phyloP scores from a whole-genome alignment of 768 basidiomycete genomes.

The Phaffia australis region DNA sequence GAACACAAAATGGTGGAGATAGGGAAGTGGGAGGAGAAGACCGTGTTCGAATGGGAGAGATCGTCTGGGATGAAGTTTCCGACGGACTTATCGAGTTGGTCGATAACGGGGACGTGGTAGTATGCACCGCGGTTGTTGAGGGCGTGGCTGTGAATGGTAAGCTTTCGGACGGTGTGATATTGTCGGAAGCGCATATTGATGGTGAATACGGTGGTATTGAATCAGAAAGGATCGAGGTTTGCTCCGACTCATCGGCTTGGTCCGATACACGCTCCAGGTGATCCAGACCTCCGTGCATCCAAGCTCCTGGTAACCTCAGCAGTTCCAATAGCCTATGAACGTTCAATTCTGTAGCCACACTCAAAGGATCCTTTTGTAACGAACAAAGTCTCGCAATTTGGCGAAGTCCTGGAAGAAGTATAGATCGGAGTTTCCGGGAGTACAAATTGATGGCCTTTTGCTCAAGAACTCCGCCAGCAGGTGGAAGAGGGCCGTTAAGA shows the following conservation, averaged over 20 bases:
- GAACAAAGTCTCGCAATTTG: conserved; percentile 10
- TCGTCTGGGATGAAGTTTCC: no score
- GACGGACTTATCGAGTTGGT: background rate
- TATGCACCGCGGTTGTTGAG: background rate
- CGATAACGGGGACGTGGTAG: conserved; percentile 5
- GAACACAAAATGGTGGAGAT: background rate
- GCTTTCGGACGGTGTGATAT: background rate
- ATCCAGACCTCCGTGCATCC: conserved; percentile 9
- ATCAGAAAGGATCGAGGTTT: background rate
- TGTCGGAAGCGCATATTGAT: background rate
- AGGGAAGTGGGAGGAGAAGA: background rate
- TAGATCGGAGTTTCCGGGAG: background rate
- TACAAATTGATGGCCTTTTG: background rate
- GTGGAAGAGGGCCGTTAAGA: background rate
- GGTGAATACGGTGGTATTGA: background rate
- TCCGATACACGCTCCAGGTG: background rate
- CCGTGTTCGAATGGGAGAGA: no score
- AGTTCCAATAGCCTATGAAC: background rate
- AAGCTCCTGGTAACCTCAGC: conserved; percentile 5
- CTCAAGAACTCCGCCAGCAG: background rate
- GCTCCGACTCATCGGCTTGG: background rate
- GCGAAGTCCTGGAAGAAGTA: conserved; percentile 5
- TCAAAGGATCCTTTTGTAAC: conserved; percentile 5
- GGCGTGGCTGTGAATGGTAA: background rate
- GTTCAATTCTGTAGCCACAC: background rate